Conservation (phyloP, 2,329 filamentous ascomycete genomes). For the Bipolaris cookei region DNA sequence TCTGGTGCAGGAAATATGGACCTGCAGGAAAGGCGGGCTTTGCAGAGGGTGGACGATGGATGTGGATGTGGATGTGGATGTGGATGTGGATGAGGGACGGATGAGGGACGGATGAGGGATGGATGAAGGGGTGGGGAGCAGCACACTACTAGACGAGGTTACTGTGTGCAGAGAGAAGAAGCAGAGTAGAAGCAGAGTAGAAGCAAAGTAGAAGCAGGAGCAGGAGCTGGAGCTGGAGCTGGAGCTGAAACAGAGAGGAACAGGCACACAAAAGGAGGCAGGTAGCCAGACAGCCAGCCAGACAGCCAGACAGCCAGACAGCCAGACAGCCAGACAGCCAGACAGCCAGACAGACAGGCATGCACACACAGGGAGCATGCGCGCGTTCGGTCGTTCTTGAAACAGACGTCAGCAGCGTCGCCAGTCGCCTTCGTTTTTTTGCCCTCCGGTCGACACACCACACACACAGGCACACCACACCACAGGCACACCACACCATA, state of each 20-base stretch:
- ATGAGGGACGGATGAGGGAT: background rate
- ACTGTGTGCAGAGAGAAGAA: background rate
- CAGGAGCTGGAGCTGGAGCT: background rate
- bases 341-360: background rate
- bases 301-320: background rate
- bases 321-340: background rate
- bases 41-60: background rate
- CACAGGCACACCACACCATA: background rate
- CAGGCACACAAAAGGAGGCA: background rate
- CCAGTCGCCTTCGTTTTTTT: constrained; percentile 17
- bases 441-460: constrained; percentile 12
- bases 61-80: background rate
- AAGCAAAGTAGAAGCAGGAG: background rate
- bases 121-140: background rate
- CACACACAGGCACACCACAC: constrained; percentile 3
- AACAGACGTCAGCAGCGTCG: constrained; percentile 33
- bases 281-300: background rate
- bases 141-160: background rate
- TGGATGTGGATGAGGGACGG: background rate
- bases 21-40: constrained; percentile 15
- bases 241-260: background rate
- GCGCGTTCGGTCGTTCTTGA: constrained; percentile 24
- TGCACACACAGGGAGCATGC: constrained; percentile 14
- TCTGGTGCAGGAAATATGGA: constrained; percentile 19
- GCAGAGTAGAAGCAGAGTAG: background rate